A percentile compares a stretch with the other conserved stretches of the same genome.
Evolutionary conservation across 352 stramenopile genomes (phyloP).

Genomic region (Blastocystis sp.): DNA sequence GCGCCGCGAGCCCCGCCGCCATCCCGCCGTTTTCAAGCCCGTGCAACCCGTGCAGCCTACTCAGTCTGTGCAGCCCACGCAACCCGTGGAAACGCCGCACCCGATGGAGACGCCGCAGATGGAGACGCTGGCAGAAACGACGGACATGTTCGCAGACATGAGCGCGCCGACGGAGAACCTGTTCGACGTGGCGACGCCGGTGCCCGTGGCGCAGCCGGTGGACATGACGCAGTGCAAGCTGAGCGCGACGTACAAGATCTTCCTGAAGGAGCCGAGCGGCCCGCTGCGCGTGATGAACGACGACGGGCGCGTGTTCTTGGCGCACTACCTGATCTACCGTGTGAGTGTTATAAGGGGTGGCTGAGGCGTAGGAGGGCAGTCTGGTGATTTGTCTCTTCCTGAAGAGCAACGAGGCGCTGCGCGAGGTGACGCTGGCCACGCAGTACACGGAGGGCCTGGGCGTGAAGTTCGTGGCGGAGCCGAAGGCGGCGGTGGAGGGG

Average conservation of each 20-base stretch:
- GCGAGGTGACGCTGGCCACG: neutral
- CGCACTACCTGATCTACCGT: slow-evolving; percentile 37
- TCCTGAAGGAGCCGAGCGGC: slow-evolving; percentile 35
- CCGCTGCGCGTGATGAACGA: neutral
- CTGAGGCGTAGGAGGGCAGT: slow-evolving; percentile 38
- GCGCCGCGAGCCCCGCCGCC: neutral
- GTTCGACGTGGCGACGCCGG: slow-evolving; percentile 35
- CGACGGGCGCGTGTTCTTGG: neutral
- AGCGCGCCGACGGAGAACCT: slow-evolving; percentile 8
- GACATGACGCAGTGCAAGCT: slow-evolving; percentile 50
- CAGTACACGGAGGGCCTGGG: slow-evolving; percentile 18
- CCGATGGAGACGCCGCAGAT: too few relatives aligned
- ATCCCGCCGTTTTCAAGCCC: neutral
- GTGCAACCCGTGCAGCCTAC: neutral
- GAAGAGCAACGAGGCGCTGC: slow-evolving; percentile 32
- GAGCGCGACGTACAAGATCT: slow-evolving; percentile 59
- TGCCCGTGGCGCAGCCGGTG: neutral
- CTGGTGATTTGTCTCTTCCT: slow-evolving; percentile 45
- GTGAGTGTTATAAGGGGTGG: neutral
- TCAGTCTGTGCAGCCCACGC: too few relatives aligned
- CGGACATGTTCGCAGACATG: slow-evolving; percentile 54
- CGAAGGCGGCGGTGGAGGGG: slow-evolving; percentile 14
- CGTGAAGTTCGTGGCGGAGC: slow-evolving; percentile 34
- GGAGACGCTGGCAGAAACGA: neutral
- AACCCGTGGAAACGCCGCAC: too few relatives aligned